These are phyloP conservation scores for Penicillium sp. DNA, from an alignment of 2,329 filamentous ascomycete genomes.

Conservation along the genomic window DNA sequence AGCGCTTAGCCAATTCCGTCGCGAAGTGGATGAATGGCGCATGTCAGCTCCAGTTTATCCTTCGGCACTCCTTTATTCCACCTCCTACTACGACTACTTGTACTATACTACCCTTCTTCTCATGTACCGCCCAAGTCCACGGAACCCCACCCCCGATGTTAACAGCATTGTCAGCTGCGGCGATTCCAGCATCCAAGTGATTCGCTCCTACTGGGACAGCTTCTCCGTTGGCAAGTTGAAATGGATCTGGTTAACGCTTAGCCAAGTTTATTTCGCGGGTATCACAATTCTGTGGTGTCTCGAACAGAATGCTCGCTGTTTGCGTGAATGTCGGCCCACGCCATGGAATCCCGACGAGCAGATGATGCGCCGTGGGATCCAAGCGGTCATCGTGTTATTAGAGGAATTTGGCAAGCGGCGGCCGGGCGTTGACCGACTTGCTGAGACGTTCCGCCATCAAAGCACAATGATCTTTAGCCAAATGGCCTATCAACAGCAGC, in stretches of 20 bases:
- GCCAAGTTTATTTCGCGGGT: constrained; percentile 40
- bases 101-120: constrained; percentile 41
- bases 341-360: constrained; percentile 39
- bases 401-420: constrained; percentile 41
- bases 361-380: constrained; percentile 37
- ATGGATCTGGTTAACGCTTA: constrained; percentile 43
- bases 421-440: constrained; percentile 37
- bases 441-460: constrained; percentile 39
- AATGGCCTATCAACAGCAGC: constrained; percentile 36
- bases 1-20: constrained; percentile 33
- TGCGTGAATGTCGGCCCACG: constrained; percentile 29
- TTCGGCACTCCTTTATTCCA: constrained; percentile 39
- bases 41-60: constrained; percentile 36
- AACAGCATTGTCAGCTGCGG: constrained; percentile 41
- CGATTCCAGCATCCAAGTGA: constrained; percentile 39
- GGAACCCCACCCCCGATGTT: constrained; percentile 37
- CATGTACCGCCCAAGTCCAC: constrained; percentile 40
- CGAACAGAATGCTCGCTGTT: constrained; percentile 38
- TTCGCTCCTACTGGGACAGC: constrained; percentile 42
- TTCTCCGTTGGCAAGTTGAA: constrained; percentile 41
- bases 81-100: constrained; percentile 43
- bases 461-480: constrained; percentile 40
- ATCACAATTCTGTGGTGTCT: constrained; percentile 43
- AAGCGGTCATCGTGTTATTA: constrained; percentile 37
- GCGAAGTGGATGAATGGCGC: constrained; percentile 42